Evolutionary conservation across 2,329 filamentous ascomycete species (phyloP).

Genomic region (Alternaria postmessia): DNA sequence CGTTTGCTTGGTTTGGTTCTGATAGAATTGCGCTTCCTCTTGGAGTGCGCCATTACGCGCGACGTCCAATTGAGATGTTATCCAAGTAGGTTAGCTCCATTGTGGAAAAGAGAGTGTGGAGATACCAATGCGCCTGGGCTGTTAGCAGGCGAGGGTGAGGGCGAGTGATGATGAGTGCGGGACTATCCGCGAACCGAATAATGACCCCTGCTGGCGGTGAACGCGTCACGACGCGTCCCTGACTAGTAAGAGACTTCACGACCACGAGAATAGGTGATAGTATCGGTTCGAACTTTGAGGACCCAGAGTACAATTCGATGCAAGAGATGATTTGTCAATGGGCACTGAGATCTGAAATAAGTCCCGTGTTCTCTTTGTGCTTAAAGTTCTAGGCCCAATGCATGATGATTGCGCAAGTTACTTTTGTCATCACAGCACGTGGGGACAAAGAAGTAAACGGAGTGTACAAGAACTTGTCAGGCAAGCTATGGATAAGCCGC

Average conservation of each 20-base stretch:
- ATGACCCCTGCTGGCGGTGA: background rate
- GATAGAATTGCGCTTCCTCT: constrained; percentile 29
- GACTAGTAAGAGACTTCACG: background rate
- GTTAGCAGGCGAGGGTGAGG: background rate
- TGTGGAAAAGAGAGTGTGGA: constrained; percentile 15
- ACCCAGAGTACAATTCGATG: background rate
- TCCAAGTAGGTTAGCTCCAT: constrained; percentile 26
- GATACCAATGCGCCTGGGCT: background rate
- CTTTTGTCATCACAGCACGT: background rate
- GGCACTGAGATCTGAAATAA: background rate
- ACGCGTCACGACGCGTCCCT: constrained; percentile 3
- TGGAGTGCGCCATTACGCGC: constrained; percentile 41
- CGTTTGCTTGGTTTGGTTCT: constrained; percentile 29
- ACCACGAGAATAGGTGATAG: background rate
- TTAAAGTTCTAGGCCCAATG: background rate
- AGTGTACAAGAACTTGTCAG: background rate
- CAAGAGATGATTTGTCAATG: background rate
- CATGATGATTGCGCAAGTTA: background rate
- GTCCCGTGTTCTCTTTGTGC: background rate
- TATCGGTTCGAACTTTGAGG: background rate
- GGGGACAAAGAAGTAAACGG: background rate
- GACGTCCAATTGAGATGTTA: constrained; percentile 15
- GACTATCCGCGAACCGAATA: background rate
- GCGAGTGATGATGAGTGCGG: constrained; percentile 9
- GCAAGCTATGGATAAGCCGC: background rate